Base-by-base conservation (phyloP, 768 basidiomycete species). In the Termitomyces sp. region DNA sequence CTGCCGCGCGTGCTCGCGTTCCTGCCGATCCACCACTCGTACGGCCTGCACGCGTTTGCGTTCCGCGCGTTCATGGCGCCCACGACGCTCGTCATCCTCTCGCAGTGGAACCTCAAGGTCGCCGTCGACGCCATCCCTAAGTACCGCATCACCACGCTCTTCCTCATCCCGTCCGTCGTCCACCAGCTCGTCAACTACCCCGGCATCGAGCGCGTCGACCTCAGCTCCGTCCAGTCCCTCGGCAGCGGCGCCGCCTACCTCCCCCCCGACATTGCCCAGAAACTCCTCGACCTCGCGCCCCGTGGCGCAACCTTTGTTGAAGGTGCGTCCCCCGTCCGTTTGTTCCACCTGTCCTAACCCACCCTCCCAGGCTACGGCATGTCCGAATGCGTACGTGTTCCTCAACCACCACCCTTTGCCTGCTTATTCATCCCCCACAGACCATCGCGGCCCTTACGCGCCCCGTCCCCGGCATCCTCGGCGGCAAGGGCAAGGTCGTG, bases 21-120 rank as follows among this genome's bases (percentile, higher is more conserved):
- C 57, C 69, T 91, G 1, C 89, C 89, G 0, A 72, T 90, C 40
- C 82, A 88, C 60, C 89, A 91, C 60, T 70, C 76, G 0, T 88
- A 82, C 61, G 90, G 80, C 1, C 71, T 88, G n/a, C 78, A 86
- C 54, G 52, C 70, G 1, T 75, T 78, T 57, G 67, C 71, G 10
- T 78, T 89, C 65, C 78, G 80, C 21, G 60, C 73, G 0, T 77
- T 83, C 49, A 61, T 81, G 14, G 19, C 62, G 0, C 84, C 79
- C 0, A 55, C 59, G 9, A 85, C 86, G 0, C 50, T 76, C 2
- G 68, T 89, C 11, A 66, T 89, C 43, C 65, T 89, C n/a, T 74
- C 80, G 0, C 75, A 73, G 54, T 91, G 88, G 87, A 76, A 83
- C 57, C 67, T 78, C 33, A 72, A 84, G 7, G 56, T 71, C 0